A percentile compares a stretch with the other conserved stretches of the same genome.
phyloP scores from a whole-genome alignment of 805 yeast genomes.

The Dipodascus albidus region DNA sequence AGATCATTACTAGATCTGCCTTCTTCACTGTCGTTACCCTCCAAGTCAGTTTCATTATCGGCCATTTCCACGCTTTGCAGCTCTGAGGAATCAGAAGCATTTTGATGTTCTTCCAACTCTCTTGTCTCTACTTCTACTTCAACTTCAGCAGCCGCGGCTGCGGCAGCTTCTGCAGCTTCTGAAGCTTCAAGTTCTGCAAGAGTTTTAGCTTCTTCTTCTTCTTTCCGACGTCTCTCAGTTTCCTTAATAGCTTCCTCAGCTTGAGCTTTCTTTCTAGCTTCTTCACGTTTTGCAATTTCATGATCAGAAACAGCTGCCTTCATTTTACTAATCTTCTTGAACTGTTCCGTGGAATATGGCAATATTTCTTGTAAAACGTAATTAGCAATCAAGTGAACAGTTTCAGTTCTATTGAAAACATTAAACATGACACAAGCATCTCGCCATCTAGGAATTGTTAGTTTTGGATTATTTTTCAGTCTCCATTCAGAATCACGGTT shows the following conservation, averaged over 20 bases:
- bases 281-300: not conserved
- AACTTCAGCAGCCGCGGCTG: conserved; percentile 11
- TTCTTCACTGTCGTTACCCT: conserved; percentile 1
- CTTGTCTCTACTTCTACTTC: conserved; percentile 23
- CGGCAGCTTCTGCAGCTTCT: conserved; percentile 14
- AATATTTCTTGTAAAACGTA: not conserved
- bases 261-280: conserved; percentile 1
- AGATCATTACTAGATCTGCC: conserved; percentile 32
- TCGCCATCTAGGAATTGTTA: conserved; percentile 56
- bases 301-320: not conserved
- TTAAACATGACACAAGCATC: conserved; percentile 43
- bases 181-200: conserved; percentile 17
- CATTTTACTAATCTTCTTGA: not conserved
- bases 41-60: conserved; percentile 15
- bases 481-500: not conserved
- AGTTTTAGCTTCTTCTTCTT: conserved; percentile 20
- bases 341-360: not conserved
- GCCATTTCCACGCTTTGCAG: conserved; percentile 12
- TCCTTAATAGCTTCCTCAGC: conserved; percentile 5
- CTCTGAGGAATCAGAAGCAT: conserved; percentile 18
- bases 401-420: conserved; percentile 29
- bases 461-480: not conserved
- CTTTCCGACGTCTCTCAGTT: conserved; percentile 4
- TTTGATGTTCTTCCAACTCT: conserved; percentile 18
- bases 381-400: not conserved